Conservation (phyloP, 2,329 filamentous ascomycete species). For the Calonectria ilicicola region DNA sequence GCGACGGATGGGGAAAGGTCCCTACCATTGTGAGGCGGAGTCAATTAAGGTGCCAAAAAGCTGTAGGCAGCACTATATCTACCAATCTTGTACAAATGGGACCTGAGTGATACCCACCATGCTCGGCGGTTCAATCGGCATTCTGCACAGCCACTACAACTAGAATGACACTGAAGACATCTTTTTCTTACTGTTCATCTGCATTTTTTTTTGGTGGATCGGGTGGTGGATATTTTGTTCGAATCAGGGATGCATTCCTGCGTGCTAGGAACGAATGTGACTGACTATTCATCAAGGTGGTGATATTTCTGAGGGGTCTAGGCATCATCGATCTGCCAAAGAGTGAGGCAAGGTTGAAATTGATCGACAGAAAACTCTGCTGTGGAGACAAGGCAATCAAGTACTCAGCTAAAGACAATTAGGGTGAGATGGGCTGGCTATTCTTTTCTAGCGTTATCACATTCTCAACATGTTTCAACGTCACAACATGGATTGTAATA, state of each 20-base stretch:
- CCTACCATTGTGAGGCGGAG: not conserved
- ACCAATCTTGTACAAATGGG: not conserved
- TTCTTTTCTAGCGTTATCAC: not conserved
- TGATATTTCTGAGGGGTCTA: not conserved
- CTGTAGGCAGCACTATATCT: conserved; percentile 5
- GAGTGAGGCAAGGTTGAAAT: not conserved
- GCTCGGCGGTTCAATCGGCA: not conserved
- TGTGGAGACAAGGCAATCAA: not conserved
- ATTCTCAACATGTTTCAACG: not conserved
- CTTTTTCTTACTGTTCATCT: not conserved
- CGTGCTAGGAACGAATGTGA: not conserved
- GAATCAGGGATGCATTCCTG: not conserved
- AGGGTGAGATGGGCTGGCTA: not conserved
- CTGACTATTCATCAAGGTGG: not conserved
- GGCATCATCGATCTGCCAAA: not conserved
- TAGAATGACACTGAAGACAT: not conserved
- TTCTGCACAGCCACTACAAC: not conserved
- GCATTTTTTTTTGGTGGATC: not conserved
- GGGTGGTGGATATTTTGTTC: not conserved
- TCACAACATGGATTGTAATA: not conserved
- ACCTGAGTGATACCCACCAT: not conserved
- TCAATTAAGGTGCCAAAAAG: not conserved
- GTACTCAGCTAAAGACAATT: not conserved
- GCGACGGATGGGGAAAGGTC: not conserved
- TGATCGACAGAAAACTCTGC: not conserved